Conservation (phyloP, 1,284 basidiomycete genomes). For the Ganoderma resinaceum region DNA sequence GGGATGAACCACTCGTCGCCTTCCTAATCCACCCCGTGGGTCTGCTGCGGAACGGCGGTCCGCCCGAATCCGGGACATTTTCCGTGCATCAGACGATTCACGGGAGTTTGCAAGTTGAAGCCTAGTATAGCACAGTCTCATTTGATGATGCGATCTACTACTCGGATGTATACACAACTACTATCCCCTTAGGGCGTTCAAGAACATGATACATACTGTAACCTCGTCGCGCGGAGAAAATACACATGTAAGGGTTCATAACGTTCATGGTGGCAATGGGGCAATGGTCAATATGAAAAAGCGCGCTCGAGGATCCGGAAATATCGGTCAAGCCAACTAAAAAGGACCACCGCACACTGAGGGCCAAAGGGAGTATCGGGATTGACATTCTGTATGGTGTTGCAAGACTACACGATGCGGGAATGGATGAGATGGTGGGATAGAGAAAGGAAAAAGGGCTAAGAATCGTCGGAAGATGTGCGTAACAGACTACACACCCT, state of each 20-base stretch:
- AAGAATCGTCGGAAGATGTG: conserved; percentile 15
- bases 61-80: not conserved
- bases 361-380: conserved; percentile 7
- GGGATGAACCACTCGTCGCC: conserved; percentile 22
- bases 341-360: conserved; percentile 5
- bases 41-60: conserved; percentile 6
- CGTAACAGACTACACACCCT: conserved; percentile 18
- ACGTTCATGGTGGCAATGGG: conserved; percentile 7
- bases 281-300: conserved; percentile 12
- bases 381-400: conserved; percentile 33
- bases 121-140: not conserved
- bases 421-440: conserved; percentile 18
- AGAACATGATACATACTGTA: conserved; percentile 16
- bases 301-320: conserved; percentile 1
- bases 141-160: not conserved
- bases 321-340: conserved; percentile 20
- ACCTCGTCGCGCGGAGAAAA: conserved; percentile 13
- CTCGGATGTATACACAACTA: conserved; percentile 4
- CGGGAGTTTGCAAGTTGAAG: not conserved
- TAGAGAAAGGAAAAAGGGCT: conserved; percentile 16
- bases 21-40: conserved; percentile 19
- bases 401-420: conserved; percentile 31
- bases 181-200: not conserved
- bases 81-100: not conserved
- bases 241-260: conserved; percentile 28